Conservation (phyloP, 2,329 filamentous ascomycete genomes). For the Amphichorda felina region DNA sequence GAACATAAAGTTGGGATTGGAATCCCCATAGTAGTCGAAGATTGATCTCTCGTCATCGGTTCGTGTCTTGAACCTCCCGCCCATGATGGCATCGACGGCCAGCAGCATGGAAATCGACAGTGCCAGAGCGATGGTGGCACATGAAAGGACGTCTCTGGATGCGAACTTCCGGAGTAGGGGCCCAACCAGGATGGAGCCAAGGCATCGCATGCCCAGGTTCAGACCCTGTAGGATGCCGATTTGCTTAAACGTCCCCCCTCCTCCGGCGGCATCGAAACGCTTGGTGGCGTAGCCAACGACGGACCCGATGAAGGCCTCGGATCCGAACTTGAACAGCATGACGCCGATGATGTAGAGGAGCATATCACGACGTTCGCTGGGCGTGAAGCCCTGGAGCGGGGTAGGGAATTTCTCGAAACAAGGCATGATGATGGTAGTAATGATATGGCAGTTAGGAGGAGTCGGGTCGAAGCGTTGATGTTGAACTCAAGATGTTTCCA, state of each 20-base stretch:
- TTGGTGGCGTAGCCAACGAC: conserved; percentile 35
- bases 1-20: conserved; percentile 31
- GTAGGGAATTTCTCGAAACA: not conserved
- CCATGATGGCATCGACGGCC: conserved; percentile 33
- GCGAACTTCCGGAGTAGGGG: conserved; percentile 34
- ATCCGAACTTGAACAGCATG: conserved; percentile 39
- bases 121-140: conserved; percentile 30
- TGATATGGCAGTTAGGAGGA: too few relatives aligned
- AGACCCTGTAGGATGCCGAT: conserved; percentile 33
- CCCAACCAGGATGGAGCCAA: conserved; percentile 36
- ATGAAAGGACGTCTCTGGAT: conserved; percentile 30
- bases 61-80: conserved; percentile 28
- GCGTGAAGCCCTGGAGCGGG: conserved; percentile 9
- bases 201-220: conserved; percentile 37
- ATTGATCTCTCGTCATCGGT: conserved; percentile 20
- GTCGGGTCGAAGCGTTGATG: too few relatives aligned
- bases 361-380: conserved; percentile 29
- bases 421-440: not conserved
- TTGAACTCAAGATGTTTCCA: too few relatives aligned
- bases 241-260: conserved; percentile 25
- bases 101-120: conserved; percentile 33
- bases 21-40: not conserved
- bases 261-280: conserved; percentile 23
- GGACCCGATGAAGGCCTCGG: conserved; percentile 38
- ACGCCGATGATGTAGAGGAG: conserved; percentile 34